A percentile compares a stretch with the other conserved stretches of the same genome.
Evolutionary conservation across 306 rosid genomes (phyloP).

Genomic region (Sphenostylis stenocarpa): DNA sequence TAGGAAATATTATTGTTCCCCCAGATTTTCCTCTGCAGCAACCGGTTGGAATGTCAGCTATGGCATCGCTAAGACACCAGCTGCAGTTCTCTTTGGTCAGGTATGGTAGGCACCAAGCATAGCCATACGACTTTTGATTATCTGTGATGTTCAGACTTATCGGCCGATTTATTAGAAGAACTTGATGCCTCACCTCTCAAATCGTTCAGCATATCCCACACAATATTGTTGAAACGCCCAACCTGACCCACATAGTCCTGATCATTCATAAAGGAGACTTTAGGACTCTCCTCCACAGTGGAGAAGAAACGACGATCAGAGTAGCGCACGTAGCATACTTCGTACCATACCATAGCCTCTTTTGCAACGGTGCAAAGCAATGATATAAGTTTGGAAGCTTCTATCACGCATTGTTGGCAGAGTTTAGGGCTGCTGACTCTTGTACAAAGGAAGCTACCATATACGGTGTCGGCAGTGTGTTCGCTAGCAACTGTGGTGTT

Average conservation of each 20-base stretch:
- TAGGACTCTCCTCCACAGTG: slow-evolving; percentile 24
- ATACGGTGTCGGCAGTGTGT: not conserved
- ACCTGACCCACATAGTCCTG: slow-evolving; percentile 21
- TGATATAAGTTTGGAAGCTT: slow-evolving; percentile 14
- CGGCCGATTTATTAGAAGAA: slow-evolving; percentile 5
- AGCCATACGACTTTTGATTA: slow-evolving; percentile 14
- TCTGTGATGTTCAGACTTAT: slow-evolving; percentile 17
- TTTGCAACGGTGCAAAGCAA: slow-evolving; percentile 11
- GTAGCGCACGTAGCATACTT: slow-evolving; percentile 28
- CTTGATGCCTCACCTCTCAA: slow-evolving; percentile 11
- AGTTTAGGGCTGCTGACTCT: not conserved
- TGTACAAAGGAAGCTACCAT: slow-evolving; percentile 16
- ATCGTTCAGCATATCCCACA: slow-evolving; percentile 34
- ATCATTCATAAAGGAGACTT: not conserved
- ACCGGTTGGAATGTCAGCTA: slow-evolving; percentile 25
- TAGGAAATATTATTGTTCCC: slow-evolving; percentile 22
- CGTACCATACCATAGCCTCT: slow-evolving; percentile 33
- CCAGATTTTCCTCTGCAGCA: slow-evolving; percentile 41
- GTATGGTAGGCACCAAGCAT: slow-evolving; percentile 26
- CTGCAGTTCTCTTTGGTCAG: slow-evolving; percentile 30
- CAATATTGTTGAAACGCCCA: slow-evolving; percentile 17
- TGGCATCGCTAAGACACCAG: slow-evolving; percentile 36
- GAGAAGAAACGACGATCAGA: slow-evolving; percentile 28
- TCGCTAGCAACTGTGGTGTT: slow-evolving; percentile 9
- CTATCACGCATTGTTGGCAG: not conserved